A percentile compares a stretch with the other conserved stretches of the same genome.
phyloP scores from a whole-genome alignment of 495 filamentous ascomycete species.

The Penicillium paradoxum region DNA sequence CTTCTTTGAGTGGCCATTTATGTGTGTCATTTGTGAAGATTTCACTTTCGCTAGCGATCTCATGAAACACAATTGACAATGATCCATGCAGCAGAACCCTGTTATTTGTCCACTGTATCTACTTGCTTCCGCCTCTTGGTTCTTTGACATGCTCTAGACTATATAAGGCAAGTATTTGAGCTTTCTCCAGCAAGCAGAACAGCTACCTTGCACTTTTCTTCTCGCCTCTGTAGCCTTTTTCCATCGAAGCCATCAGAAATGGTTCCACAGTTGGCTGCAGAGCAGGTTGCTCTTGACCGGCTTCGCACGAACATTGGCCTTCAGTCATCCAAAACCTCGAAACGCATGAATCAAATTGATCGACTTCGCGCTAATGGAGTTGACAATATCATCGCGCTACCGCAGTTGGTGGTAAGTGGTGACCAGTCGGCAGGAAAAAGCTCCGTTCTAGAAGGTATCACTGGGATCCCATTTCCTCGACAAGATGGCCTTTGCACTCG shows the following conservation, averaged over 20 bases:
- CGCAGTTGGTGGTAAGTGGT: constrained; percentile 64
- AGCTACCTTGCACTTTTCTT: background rate
- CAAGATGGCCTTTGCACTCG: constrained; percentile 34
- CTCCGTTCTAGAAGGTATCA: constrained; percentile 44
- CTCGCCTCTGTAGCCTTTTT: background rate
- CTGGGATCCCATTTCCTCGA: constrained; percentile 35
- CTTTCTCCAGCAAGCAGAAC: too few species aligned
- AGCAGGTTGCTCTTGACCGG: background rate
- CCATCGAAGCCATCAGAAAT: background rate
- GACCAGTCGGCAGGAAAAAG: constrained; percentile 49
- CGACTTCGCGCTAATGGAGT: constrained; percentile 48
- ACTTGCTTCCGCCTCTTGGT: too few species aligned
- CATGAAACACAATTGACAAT: too few species aligned
- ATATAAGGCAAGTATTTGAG: too few species aligned
- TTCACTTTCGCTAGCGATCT: too few species aligned
- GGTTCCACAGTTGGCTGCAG: background rate
- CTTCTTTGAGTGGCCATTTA: too few species aligned
- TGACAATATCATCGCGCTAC: constrained; percentile 52
- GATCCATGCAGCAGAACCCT: too few species aligned
- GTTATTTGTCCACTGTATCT: too few species aligned
- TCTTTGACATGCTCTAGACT: too few species aligned
- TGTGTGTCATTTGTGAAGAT: too few species aligned
- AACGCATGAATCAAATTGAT: constrained; percentile 23
- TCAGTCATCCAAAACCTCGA: constrained; percentile 2
- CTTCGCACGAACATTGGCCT: background rate